A percentile compares a stretch with the other conserved stretches of the same genome.
These are phyloP conservation scores for Cyberlindnera mississippiensis DNA, from an alignment of 805 yeast genomes.

Conservation along the genomic window DNA sequence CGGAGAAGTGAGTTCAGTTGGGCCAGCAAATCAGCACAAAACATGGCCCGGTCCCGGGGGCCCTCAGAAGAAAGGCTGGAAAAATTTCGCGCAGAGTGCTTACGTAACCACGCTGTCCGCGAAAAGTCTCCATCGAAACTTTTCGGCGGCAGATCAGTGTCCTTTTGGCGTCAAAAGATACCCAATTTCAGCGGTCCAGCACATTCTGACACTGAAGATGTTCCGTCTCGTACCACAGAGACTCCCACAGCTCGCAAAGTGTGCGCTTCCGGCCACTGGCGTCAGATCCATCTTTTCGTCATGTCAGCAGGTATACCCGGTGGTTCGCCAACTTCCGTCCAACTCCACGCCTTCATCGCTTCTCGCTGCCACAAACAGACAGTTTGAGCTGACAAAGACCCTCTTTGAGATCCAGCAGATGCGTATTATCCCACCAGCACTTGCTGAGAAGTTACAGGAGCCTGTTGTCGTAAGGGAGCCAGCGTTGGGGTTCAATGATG, in stretches of 20 bases:
- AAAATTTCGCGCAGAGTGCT: too few species aligned
- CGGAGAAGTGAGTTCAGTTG: too few species aligned
- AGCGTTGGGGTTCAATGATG: conserved; percentile 7
- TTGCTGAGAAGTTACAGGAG: conserved; percentile 22
- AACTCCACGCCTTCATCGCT: conserved; percentile 5
- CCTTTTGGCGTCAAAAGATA: too few species aligned
- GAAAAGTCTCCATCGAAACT: too few species aligned
- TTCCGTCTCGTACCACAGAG: conserved; percentile 10
- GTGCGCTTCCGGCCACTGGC: background rate
- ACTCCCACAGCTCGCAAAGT: background rate
- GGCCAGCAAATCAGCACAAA: too few species aligned
- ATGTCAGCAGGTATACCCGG: conserved; percentile 14
- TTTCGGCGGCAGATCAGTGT: background rate
- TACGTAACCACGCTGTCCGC: too few species aligned
- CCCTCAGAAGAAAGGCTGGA: background rate
- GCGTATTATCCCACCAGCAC: conserved; percentile 21
- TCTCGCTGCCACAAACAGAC: conserved; percentile 9
- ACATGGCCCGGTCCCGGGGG: background rate
- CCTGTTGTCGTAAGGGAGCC: conserved; percentile 3
- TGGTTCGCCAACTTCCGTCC: conserved; percentile 8
- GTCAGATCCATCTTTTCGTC: conserved; percentile 8
- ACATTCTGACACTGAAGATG: background rate
- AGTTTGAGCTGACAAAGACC: conserved; percentile 8
- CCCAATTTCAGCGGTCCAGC: background rate
- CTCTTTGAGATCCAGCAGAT: conserved; percentile 17